Evolutionary conservation across 768 basidiomycete species (phyloP).

Genomic region (Solioccasus polychromus): DNA sequence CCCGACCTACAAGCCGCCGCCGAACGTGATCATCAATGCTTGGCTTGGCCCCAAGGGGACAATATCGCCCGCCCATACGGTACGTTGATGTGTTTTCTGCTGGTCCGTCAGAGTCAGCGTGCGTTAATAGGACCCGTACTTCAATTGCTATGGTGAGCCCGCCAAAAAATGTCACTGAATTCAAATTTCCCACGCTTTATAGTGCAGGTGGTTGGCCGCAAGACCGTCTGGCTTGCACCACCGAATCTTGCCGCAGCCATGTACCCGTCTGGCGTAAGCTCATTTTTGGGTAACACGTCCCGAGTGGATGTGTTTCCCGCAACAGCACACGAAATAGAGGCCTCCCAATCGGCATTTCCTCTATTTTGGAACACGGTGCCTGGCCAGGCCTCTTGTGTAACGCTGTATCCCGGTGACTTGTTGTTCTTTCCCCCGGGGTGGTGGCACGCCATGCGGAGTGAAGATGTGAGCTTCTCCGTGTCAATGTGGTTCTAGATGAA

Average conservation of each 20-base stretch:
- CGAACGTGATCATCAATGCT: slow-evolving; percentile 65
- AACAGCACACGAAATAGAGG: slow-evolving; percentile 20
- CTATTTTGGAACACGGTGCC: slow-evolving; percentile 57
- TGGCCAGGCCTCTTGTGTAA: slow-evolving; percentile 56
- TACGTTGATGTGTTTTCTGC: slow-evolving; percentile 37
- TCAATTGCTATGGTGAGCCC: slow-evolving; percentile 79
- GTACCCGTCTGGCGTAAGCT: slow-evolving; percentile 59
- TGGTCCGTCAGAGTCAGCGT: slow-evolving; percentile 2
- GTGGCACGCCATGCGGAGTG: slow-evolving; percentile 93
- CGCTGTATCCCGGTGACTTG: slow-evolving; percentile 78
- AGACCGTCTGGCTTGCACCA: slow-evolving; percentile 91
- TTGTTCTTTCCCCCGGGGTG: slow-evolving; percentile 89
- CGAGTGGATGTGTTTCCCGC: slow-evolving; percentile 71
- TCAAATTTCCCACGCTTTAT: slow-evolving; percentile 7
- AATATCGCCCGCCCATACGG: slow-evolving; percentile 86
- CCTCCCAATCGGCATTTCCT: slow-evolving; percentile 35
- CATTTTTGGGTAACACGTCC: slow-evolving; percentile 78
- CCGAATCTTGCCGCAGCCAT: slow-evolving; percentile 54
- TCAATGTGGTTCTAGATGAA: slow-evolving; percentile 84
- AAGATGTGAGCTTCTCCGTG: slow-evolving; percentile 78
- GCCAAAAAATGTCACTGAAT: neutral
- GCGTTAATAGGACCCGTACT: slow-evolving; percentile 78
- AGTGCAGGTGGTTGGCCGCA: slow-evolving; percentile 89
- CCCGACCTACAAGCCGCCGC: slow-evolving; percentile 60
- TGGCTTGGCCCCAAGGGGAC: slow-evolving; percentile 85